Evolutionary conservation across 768 basidiomycete species (phyloP), one percentile per base, ranked within the genome.

Genomic region (Boletus tomentosulus): DNA sequence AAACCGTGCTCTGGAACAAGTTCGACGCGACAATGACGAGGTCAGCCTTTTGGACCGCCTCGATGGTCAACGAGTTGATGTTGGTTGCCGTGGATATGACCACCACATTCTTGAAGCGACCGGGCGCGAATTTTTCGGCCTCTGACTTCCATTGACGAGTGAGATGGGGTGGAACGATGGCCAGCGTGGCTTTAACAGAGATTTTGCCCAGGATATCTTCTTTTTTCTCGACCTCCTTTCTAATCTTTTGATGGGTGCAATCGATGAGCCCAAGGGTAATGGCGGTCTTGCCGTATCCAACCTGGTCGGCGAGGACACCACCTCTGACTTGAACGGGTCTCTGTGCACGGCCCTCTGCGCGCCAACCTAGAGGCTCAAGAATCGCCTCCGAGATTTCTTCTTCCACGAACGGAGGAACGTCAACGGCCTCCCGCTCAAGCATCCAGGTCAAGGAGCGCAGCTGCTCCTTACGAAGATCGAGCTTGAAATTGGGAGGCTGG

Each of bases 281-380:
- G 22, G 93, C 94, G 0, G 95, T 98, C 74, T 98, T 98, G 16
- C 95, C 95, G 64, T 98, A 98, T 48, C 95, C 95, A 56, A 98
- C 95, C 73, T 95, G 88, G 63, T 98, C 95, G 12, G 94, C 94
- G 43, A 97, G 82, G 46, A 97, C 94, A 11, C 95, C 94, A 16
- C 95, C 94, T 51, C 89, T 80, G 39, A 97, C 73, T 55, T 72
- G 78, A 48, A 91, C 79, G 1, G 86, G 81, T 33, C 93, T 74
- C 59, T 89, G 84, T 4, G 89, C 93, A 39, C 90, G 86, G 38
- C 89, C 94, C 69, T 97, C 93, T n/a, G 91, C 92, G 60, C 92
- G 79, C 95, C 95, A 98, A 7, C 92, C 90, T 12, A 97, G 74
- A 48, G 92, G 84, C 55, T 85, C 86, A 4, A 95, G 76, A 44